These are phyloP conservation scores for Triticum monococcum DNA, from an alignment of 176 grass and related monocot genomes.

Conservation along the genomic window DNA sequence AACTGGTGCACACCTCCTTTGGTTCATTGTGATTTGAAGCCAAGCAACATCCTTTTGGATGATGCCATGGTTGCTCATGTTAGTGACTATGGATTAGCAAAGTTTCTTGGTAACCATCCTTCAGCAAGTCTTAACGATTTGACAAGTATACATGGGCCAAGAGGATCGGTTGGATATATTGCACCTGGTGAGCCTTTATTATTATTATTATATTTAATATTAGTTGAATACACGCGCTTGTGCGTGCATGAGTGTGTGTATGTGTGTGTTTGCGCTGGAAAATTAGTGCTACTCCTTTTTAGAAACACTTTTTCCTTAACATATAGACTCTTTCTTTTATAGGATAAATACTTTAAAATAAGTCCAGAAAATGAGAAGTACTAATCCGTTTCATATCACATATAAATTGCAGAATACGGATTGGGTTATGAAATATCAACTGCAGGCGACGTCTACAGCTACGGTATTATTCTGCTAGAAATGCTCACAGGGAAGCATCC, in stretches of 20 bases:
- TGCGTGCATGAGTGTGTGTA: background rate
- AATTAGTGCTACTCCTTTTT: too few species aligned
- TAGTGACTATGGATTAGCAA: constrained; percentile 3
- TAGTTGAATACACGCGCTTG: background rate
- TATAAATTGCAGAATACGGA: background rate
- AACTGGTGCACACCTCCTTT: too few species aligned
- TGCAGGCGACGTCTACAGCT: background rate
- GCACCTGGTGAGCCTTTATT: background rate
- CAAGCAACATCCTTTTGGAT: too few species aligned
- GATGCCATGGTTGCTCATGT: too few species aligned
- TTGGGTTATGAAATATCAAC: background rate
- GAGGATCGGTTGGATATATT: background rate
- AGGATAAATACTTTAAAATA: too few species aligned
- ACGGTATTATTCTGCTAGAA: background rate
- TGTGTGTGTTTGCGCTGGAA: too few species aligned
- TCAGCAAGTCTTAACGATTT: background rate
- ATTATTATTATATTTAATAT: background rate
- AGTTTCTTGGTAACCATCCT: background rate
- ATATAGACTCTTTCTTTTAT: too few species aligned
- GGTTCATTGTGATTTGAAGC: too few species aligned
- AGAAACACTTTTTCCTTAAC: too few species aligned
- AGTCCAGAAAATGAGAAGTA: background rate
- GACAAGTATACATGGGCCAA: background rate
- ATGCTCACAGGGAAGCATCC: background rate
- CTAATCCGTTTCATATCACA: background rate